A percentile compares a stretch with the other conserved stretches of the same genome.
Evolutionary conservation across 1,284 basidiomycete genomes (phyloP).

Genomic region (Marasmius sp.): DNA sequence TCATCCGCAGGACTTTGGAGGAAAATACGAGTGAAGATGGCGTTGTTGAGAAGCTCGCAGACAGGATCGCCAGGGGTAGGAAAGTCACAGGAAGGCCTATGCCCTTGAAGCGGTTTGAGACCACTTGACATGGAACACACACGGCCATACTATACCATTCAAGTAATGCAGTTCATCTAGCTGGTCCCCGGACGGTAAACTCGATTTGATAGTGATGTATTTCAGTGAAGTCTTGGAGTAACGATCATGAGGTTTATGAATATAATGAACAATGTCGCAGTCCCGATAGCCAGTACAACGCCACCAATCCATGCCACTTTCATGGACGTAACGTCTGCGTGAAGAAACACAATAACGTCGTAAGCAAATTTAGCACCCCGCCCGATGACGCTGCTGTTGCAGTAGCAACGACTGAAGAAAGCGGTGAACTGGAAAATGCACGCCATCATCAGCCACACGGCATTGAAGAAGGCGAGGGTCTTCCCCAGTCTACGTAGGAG

Average conservation of each 20-base stretch:
- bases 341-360: conserved; percentile 13
- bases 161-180: too few relatives aligned
- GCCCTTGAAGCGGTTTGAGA: conserved; percentile 66
- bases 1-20: conserved; percentile 76
- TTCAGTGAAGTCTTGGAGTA: not conserved
- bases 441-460: conserved; percentile 20
- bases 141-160: too few relatives aligned
- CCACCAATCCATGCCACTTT: conserved; percentile 17
- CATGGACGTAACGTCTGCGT: conserved; percentile 13
- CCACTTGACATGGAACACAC: conserved; percentile 34
- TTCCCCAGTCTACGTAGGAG: conserved; percentile 21
- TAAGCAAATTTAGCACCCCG: conserved; percentile 17
- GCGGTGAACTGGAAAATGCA: conserved; percentile 25
- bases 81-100: conserved; percentile 43
- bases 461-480: conserved; percentile 21
- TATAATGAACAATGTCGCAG: conserved; percentile 1
- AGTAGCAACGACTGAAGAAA: conserved; percentile 24
- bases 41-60: conserved; percentile 57
- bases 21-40: conserved; percentile 54
- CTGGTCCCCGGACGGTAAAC: too few relatives aligned
- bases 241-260: conserved; percentile 3
- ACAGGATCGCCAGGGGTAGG: conserved; percentile 56
- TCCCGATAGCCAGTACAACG: conserved; percentile 12
- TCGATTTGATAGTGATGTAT: not conserved
- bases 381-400: conserved; percentile 23